Percentiles rank a stretch among this genome's conserved stretches.
These are phyloP conservation scores for Linum tenue DNA, from an alignment of 345 rosid species.

Conservation along the genomic window DNA sequence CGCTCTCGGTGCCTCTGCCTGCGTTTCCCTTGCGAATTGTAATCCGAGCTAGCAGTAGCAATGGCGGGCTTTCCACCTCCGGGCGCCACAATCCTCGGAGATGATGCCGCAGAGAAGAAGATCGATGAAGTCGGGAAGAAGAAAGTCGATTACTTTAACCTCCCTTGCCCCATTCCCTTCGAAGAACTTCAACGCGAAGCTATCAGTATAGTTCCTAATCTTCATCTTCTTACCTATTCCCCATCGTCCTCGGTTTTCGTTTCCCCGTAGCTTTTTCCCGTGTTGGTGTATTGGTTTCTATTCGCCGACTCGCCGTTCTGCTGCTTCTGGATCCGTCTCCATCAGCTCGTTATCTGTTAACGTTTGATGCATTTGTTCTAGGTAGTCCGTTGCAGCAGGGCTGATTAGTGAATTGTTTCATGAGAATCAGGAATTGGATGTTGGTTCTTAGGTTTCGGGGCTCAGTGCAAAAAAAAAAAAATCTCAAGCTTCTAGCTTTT, in stretches of 20 bases:
- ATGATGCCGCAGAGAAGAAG: conserved; percentile 21
- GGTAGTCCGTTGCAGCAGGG: too few relatives aligned
- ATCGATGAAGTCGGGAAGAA: conserved; percentile 26
- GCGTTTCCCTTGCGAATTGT: not conserved
- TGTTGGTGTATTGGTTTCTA: not conserved
- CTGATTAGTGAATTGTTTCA: too few relatives aligned
- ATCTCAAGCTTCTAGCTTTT: too few relatives aligned
- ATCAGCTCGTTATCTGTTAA: too few relatives aligned
- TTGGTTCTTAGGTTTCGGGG: too few relatives aligned
- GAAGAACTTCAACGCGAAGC: conserved; percentile 95
- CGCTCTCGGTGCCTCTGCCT: not conserved
- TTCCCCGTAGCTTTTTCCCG: too few relatives aligned
- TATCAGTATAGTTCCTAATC: conserved; percentile 36
- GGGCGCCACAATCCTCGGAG: not conserved
- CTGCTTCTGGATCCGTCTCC: not conserved
- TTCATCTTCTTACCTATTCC: conserved; percentile 2
- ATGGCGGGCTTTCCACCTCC: conserved; percentile 58
- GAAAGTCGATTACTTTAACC: conserved; percentile 60
- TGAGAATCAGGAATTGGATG: too few relatives aligned
- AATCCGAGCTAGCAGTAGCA: conserved; percentile 6
- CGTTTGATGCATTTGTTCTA: too few relatives aligned
- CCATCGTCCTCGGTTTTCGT: not conserved
- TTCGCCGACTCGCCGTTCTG: not conserved
- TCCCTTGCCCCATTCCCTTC: conserved; percentile 85
- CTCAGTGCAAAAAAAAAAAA: too few relatives aligned